phyloP scores from a whole-genome alignment of 139 green algal species.

The Haematococcus lacustris region DNA sequence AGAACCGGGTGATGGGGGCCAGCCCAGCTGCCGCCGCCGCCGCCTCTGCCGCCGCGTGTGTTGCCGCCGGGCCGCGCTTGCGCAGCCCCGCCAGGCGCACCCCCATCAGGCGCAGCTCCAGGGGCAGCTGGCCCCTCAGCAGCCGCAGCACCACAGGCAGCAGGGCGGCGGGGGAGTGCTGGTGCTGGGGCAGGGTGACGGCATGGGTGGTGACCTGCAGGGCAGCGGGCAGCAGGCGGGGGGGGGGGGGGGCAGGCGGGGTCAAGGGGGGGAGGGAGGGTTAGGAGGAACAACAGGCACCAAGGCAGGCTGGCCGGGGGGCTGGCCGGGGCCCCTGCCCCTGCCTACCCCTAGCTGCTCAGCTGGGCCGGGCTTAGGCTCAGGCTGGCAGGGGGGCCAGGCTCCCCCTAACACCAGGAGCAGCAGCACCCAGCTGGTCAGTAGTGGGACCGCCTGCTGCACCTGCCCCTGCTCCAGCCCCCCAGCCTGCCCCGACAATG shows the following conservation, averaged over 20 bases:
- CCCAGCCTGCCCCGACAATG: too few species aligned
- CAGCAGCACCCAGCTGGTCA: too few species aligned
- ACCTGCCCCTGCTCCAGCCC: too few species aligned
- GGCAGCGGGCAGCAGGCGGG: neutral
- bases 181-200: conserved; percentile 50
- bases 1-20: too few species aligned
- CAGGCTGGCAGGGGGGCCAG: neutral
- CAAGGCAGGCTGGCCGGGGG: neutral
- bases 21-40: too few species aligned
- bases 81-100: conserved; percentile 65
- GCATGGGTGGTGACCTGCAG: conserved; percentile 54
- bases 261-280: neutral
- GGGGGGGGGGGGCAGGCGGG: neutral
- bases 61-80: conserved; percentile 8
- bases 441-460: too few species aligned
- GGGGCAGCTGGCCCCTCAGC: conserved; percentile 61
- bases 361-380: neutral
- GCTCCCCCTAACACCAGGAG: too few species aligned
- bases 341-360: neutral
- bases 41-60: too few species aligned
- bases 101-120: conserved; percentile 74
- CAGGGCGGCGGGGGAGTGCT: conserved; percentile 50
- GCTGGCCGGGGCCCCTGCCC: neutral
- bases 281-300: neutral
- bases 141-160: conserved; percentile 44